phyloP scores from a whole-genome alignment of 768 basidiomycete genomes.

The Lactarius hengduanensis region DNA sequence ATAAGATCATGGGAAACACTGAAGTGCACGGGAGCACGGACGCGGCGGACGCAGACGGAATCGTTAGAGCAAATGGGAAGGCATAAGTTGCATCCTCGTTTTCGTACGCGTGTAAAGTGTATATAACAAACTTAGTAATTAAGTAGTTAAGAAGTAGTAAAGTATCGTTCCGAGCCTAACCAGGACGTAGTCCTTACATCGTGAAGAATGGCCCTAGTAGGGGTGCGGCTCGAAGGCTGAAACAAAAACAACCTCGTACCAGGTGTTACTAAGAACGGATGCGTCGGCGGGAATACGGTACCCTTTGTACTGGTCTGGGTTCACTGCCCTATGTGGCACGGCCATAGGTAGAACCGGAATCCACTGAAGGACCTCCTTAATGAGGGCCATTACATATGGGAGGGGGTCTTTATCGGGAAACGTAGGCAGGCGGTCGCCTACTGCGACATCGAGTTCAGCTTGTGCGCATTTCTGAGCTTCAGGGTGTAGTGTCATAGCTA shows the following conservation, averaged over 20 bases:
- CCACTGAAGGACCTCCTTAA: constrained; percentile 32
- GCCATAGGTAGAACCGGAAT: constrained; percentile 29
- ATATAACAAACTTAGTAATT: too few species aligned
- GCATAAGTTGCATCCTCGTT: too few species aligned
- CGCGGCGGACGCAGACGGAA: too few species aligned
- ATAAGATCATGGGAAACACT: too few species aligned
- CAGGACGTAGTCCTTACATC: too few species aligned
- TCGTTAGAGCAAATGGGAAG: too few species aligned
- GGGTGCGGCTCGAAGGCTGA: neutral
- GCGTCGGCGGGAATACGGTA: constrained; percentile 33
- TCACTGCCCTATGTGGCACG: constrained; percentile 28
- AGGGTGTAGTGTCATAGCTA: constrained; percentile 31
- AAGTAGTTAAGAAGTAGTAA: too few species aligned
- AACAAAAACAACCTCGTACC: constrained; percentile 10
- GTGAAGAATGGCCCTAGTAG: constrained; percentile 30
- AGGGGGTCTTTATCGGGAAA: constrained; percentile 28
- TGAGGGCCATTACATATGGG: constrained; percentile 25
- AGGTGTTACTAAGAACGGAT: constrained; percentile 29
- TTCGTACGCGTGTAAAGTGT: too few species aligned
- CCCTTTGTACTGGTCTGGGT: constrained; percentile 33
- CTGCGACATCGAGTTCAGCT: constrained; percentile 31
- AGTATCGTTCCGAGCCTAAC: too few species aligned
- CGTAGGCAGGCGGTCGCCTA: constrained; percentile 30
- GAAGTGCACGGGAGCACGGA: too few species aligned
- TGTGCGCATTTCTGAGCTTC: constrained; percentile 32